phyloP scores from a whole-genome alignment of 495 filamentous ascomycete species.

The Podospora didyma region DNA sequence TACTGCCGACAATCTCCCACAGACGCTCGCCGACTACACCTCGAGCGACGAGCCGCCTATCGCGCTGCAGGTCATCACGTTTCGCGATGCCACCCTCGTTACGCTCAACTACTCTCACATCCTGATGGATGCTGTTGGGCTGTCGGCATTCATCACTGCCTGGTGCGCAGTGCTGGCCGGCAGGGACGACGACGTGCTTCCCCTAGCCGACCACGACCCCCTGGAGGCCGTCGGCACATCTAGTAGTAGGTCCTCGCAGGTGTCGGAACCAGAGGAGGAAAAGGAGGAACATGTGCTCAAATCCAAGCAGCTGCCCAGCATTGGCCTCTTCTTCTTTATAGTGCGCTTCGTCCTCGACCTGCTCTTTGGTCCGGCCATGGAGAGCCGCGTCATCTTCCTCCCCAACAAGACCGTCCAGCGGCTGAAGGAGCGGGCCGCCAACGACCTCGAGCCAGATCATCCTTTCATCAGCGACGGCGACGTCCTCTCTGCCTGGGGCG shows the following conservation, averaged over 20 bases:
- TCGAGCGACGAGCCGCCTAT: constrained; percentile 39
- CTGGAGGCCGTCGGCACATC: constrained; percentile 15
- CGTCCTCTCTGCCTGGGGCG: constrained; percentile 32
- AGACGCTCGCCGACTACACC: constrained; percentile 36
- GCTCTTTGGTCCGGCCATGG: constrained; percentile 17
- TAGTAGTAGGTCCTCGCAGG: too few relatives aligned
- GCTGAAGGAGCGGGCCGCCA: constrained; percentile 4
- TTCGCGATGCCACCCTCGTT: constrained; percentile 46
- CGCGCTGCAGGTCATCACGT: constrained; percentile 44
- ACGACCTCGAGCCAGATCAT: constrained; percentile 12
- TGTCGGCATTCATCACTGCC: constrained; percentile 27
- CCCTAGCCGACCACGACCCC: constrained; percentile 28
- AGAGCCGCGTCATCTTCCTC: constrained; percentile 9
- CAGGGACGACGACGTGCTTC: constrained; percentile 33
- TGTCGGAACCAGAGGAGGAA: not conserved
- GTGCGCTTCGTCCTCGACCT: constrained; percentile 23
- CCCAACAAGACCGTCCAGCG: not conserved
- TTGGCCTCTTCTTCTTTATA: constrained; percentile 25
- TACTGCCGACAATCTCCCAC: constrained; percentile 15
- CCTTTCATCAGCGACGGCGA: constrained; percentile 41
- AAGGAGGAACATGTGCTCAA: constrained; percentile 21
- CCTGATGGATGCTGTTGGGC: constrained; percentile 44
- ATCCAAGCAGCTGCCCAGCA: constrained; percentile 19
- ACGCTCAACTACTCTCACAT: constrained; percentile 45
- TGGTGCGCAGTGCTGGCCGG: constrained; percentile 39